Evolutionary conservation across 768 basidiomycete species (phyloP), one percentile per base, ranked within the genome.

Genomic region (Lepiota brunneoincarnata): DNA sequence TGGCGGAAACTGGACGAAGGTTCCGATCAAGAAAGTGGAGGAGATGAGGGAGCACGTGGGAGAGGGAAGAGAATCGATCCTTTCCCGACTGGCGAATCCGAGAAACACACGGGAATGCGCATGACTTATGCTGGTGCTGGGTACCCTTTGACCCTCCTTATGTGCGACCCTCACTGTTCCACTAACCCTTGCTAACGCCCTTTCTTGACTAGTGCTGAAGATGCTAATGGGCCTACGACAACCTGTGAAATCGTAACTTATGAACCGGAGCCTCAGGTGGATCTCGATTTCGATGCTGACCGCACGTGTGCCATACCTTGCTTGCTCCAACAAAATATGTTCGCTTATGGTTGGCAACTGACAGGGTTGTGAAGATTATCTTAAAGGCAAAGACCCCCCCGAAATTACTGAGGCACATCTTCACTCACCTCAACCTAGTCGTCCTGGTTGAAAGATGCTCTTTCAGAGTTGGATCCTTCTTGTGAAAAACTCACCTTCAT

Each of bases 361-460:
- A 6, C 56, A 91, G 91, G 51, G 77, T 86, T 4, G 74, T 92
- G 24, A 88, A 87, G 68, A 84, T 93, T 37, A 94, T 95, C 60
- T 81, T 97, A 64, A 93, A 93, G 75, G 89, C 86, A 53, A 71
- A 56, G 11, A 17, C 46, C 26, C 31, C 42, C 45, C 10, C 38
- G 26, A 17, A 6, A 6, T 17, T 28, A 38, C 31, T 31, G 36
- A 11, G 36, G 18, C 14, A 36, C 21, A 46, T 31, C 31, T 10
- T 31, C 1, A 54, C 6, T 41, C 23, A 41, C 5, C 31, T 31
- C 31, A 35, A 39, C n/a, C 18, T 52, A 77, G 82, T 96, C 95
- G 2, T 94, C 89, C 4, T 95, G 93, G 91, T 86, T 98, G 31
- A 85, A 91, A 39, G 93, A 97, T 55, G 93, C 95, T 0, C 79